These are phyloP conservation scores for Elsinoe necatrix DNA, from an alignment of 2,329 filamentous ascomycete genomes.

Conservation along the genomic window DNA sequence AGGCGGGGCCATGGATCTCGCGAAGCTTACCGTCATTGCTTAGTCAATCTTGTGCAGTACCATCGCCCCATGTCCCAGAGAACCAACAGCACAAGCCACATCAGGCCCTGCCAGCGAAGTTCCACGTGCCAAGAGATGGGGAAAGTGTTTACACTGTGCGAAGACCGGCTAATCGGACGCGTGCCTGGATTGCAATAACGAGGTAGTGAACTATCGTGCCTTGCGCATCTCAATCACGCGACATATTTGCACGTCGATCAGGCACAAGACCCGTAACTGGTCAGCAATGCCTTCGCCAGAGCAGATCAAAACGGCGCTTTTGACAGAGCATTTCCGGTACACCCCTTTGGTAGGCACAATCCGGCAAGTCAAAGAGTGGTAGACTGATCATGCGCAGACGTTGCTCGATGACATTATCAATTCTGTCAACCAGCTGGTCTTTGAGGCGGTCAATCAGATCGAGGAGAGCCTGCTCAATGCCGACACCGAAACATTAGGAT, in stretches of 20 bases:
- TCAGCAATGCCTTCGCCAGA: constrained; percentile 35
- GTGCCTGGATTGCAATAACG: not conserved
- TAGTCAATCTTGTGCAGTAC: not conserved
- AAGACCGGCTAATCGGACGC: constrained; percentile 9
- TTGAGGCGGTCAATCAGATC: constrained; percentile 78
- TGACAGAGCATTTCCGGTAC: constrained; percentile 94
- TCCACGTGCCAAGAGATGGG: not conserved
- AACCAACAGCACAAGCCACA: constrained; percentile 4
- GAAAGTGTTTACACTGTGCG: not conserved
- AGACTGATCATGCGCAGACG: constrained; percentile 46
- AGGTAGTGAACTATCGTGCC: constrained; percentile 10
- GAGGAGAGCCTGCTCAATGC: constrained; percentile 71
- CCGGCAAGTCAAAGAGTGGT: not conserved
- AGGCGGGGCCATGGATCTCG: not conserved
- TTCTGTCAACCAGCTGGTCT: constrained; percentile 85
- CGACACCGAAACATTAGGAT: constrained; percentile 71
- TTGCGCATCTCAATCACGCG: not conserved
- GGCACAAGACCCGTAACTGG: not conserved
- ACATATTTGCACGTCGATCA: constrained; percentile 1
- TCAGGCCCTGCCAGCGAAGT: not conserved
- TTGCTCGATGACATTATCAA: constrained; percentile 98
- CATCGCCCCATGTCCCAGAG: not conserved
- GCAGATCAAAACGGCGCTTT: constrained; percentile 50
- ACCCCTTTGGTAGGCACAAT: constrained; percentile 66
- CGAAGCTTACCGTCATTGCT: constrained; percentile 3